phyloP scores from a whole-genome alignment of 768 basidiomycete genomes.

The Macrolepiota fuliginosa region DNA sequence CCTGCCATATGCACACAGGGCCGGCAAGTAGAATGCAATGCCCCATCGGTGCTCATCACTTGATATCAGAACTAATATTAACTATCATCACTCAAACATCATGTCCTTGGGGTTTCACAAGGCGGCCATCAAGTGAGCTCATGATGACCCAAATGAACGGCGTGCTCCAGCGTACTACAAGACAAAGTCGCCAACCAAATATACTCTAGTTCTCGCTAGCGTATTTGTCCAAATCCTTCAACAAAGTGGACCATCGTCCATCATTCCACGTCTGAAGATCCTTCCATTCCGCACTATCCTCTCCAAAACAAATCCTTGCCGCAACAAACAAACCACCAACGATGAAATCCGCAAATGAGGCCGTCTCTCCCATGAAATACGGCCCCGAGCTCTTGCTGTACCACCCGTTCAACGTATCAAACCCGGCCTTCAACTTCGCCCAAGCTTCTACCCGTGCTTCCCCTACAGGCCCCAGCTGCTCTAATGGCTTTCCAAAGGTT shows the following conservation, averaged over 20 bases:
- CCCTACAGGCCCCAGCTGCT: background rate
- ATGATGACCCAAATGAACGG: no score
- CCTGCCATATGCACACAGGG: no score
- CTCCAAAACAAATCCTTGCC: conserved; percentile 28
- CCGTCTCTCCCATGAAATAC: conserved; percentile 6
- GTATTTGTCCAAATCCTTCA: conserved; percentile 23
- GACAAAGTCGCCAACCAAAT: background rate
- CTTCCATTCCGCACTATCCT: conserved; percentile 36
- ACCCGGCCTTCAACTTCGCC: conserved; percentile 24
- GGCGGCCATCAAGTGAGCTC: no score
- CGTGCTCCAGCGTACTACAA: background rate
- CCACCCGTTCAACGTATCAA: conserved; percentile 12
- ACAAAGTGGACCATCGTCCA: conserved; percentile 32
- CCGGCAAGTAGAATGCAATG: no score
- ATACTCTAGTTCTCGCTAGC: background rate
- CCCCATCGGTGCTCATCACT: no score
- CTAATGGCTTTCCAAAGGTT: conserved; percentile 9
- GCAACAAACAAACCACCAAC: conserved; percentile 27
- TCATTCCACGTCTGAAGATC: conserved; percentile 32
- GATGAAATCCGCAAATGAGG: conserved; percentile 35
- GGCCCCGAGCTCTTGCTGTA: conserved; percentile 11
- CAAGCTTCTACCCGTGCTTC: conserved; percentile 1
- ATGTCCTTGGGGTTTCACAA: no score
- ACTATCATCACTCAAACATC: no score
- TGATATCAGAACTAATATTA: no score